Base-by-base conservation (phyloP, 768 basidiomycete genomes). In the Kwoniella botswanensis region DNA sequence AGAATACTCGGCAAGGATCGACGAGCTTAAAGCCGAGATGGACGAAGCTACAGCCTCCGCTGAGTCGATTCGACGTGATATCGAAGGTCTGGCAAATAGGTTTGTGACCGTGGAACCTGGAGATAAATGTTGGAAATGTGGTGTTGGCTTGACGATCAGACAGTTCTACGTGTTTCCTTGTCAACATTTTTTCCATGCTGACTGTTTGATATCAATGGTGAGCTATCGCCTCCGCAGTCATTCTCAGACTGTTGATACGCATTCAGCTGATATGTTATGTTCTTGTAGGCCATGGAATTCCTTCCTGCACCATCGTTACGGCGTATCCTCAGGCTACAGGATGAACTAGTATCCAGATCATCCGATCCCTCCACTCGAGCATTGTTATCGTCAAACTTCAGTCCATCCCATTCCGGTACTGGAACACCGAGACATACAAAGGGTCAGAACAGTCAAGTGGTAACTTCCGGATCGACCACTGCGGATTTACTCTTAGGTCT, bases 131-230 rank as follows among this genome's bases (percentile, higher is more conserved):
- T 90, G 92, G 12, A 87, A 87, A 35, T 98, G 97, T 84, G 87
- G 88, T 9, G 87, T 88, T 71, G 85, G 89, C 44, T 86, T 99
- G 62, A 84, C 98, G 64, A 74, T 44, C 13, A 86, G 96, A 74
- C 96, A 98, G 79, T 98, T 98, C 83, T 99, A 99, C 84, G 93
- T 96, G 58, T 99, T 99, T 85, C 97, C 97, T 55, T 98, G 97
- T 84, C 93, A 94, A 77, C 97, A 99, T 82, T 89, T 90, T 17
- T 98, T 98, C 88, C 97, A 98, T 84, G 94, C 94, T 6, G 96
- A 99, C 82, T 98, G 97, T 85, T 86, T 98, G 65, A 94, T 99
- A 82, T 89, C 91, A 29, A 86, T 97, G 88, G 97, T 98, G 79
- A 80, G 93, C 85, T 15, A 70, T 15, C 21, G 13, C 42, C 15